Evolutionary conservation across 768 basidiomycete species (phyloP).

Genomic region (Suillus placidus): DNA sequence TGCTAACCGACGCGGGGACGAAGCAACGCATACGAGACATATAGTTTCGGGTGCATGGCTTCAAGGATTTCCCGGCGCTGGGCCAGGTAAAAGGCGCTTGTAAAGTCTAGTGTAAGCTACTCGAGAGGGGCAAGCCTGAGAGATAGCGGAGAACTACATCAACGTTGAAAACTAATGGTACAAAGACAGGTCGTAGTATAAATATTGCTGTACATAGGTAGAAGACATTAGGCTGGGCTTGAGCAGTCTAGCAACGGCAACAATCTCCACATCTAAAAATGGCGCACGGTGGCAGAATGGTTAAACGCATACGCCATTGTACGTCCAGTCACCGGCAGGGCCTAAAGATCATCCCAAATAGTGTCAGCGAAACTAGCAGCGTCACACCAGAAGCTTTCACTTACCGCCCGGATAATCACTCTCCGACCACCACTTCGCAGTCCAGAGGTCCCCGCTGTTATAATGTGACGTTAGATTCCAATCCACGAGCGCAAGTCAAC

Average conservation of each 20-base stretch:
- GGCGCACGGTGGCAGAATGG: background rate
- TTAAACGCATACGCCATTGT: slow-evolving; percentile 34
- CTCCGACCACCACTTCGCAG: slow-evolving; percentile 51
- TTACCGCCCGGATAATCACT: slow-evolving; percentile 40
- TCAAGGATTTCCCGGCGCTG: background rate
- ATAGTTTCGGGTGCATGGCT: background rate
- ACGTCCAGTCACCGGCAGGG: slow-evolving; percentile 34
- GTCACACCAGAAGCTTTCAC: slow-evolving; percentile 16
- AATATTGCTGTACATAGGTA: background rate
- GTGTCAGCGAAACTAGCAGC: background rate
- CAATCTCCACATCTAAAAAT: background rate
- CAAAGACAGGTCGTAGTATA: background rate
- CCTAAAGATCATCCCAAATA: slow-evolving; percentile 13
- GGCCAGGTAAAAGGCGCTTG: background rate
- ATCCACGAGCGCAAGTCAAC: no score
- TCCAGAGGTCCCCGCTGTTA: slow-evolving; percentile 51
- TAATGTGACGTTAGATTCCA: background rate
- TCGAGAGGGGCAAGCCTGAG: background rate
- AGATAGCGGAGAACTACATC: background rate
- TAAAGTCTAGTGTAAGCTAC: background rate
- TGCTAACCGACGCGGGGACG: background rate
- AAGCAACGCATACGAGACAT: background rate
- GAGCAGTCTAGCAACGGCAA: background rate
- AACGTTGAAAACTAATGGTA: background rate
- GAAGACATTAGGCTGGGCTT: background rate